These are phyloP conservation scores for Drechslera avenae DNA, from an alignment of 2,329 filamentous ascomycete genomes.

Conservation along the genomic window DNA sequence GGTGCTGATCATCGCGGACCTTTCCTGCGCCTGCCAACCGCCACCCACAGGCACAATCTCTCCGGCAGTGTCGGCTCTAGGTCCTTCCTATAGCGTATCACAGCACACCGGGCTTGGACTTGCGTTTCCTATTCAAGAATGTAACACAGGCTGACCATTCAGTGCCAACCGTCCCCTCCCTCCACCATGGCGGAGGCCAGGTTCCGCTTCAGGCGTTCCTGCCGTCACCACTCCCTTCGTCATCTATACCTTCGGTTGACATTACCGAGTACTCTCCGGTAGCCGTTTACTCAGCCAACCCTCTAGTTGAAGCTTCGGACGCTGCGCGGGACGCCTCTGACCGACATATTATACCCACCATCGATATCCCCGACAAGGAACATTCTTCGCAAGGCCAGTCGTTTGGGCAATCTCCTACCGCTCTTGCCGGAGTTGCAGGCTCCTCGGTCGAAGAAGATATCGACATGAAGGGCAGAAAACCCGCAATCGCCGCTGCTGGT, in stretches of 20 bases:
- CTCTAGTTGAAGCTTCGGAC: conserved; percentile 18
- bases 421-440: conserved; percentile 21
- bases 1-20: neutral
- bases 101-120: neutral
- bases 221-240: conserved; percentile 30
- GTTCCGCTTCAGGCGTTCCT: conserved; percentile 38
- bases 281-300: conserved; percentile 24
- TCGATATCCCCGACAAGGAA: conserved; percentile 37
- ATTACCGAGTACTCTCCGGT: conserved; percentile 34
- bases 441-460: conserved; percentile 24
- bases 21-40: conserved; percentile 23
- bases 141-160: conserved; percentile 31
- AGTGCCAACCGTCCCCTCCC: conserved; percentile 46
- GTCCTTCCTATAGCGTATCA: conserved; percentile 6
- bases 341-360: conserved; percentile 25
- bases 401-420: conserved; percentile 20
- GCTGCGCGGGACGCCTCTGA: conserved; percentile 39
- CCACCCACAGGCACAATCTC: conserved; percentile 2
- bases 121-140: conserved; percentile 13
- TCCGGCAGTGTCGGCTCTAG: conserved; percentile 33
- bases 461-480: conserved; percentile 46
- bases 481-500: conserved; percentile 41
- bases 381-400: conserved; percentile 32
- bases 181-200: conserved; percentile 44
- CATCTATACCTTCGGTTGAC: conserved; percentile 28